These are phyloP conservation scores for Pochonia chlamydosporia DNA, from an alignment of 2,329 filamentous ascomycete genomes.

Conservation along the genomic window DNA sequence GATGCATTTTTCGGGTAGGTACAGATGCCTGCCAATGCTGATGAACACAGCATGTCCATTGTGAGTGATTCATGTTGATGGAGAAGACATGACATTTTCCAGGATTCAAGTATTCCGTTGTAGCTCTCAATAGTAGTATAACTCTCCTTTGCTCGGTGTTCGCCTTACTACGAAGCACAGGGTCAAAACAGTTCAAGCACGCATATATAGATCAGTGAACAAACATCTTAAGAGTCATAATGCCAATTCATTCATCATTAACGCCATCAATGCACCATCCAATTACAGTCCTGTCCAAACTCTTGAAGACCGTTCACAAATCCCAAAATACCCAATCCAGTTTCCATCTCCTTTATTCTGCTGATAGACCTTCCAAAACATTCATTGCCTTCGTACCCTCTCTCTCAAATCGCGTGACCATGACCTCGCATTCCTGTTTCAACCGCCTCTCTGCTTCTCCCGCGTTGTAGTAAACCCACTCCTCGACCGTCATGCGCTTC, in stretches of 20 bases:
- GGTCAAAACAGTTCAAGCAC: no score
- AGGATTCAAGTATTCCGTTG: no score
- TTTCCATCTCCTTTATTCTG: conserved; percentile 29
- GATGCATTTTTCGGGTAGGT: background rate
- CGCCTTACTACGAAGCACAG: no score
- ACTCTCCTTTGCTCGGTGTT: no score
- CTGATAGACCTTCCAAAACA: conserved; percentile 66
- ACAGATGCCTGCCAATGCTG: background rate
- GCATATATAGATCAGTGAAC: no score
- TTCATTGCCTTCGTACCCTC: conserved; percentile 76
- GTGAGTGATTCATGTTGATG: no score
- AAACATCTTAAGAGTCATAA: conserved; percentile 1
- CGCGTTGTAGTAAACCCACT: conserved; percentile 85
- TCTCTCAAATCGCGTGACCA: conserved; percentile 77
- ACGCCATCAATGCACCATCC: background rate
- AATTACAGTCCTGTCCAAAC: background rate
- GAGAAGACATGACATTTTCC: background rate
- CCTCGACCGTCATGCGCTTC: conserved; percentile 85
- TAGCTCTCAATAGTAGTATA: no score
- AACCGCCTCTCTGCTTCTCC: conserved; percentile 73
- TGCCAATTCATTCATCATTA: background rate
- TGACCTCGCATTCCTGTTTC: conserved; percentile 72
- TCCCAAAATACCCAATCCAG: background rate
- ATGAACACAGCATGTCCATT: no score
- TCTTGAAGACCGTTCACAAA: background rate